Percentiles rank a stretch among this genome's conserved stretches.
Evolutionary conservation across 805 yeast genomes (phyloP).

Genomic region (Yamadazyma kitorensis): DNA sequence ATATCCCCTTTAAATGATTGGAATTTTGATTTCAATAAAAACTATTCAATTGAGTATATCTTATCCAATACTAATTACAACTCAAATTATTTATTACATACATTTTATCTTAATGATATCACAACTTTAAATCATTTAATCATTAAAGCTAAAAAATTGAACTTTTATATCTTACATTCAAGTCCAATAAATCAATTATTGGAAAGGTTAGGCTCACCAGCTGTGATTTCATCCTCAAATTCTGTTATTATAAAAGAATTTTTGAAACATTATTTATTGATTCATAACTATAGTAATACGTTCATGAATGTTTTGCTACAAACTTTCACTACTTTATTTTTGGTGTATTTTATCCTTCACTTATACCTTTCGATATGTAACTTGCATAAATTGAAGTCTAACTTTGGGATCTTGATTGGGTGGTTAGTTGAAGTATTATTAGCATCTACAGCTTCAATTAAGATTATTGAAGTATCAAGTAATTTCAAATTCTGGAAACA

Average conservation of each 20-base stretch:
- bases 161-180: constrained; percentile 22
- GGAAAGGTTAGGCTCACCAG: not conserved
- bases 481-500: constrained; percentile 22
- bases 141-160: constrained; percentile 20
- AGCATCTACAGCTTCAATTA: constrained; percentile 26
- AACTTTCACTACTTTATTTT: not conserved
- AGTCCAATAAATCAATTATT: constrained; percentile 1
- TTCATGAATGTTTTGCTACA: not conserved
- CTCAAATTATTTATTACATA: constrained; percentile 18
- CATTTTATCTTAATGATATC: constrained; percentile 25
- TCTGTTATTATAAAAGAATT: constrained; percentile 1
- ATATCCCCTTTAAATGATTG: constrained; percentile 8
- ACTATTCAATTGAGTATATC: not conserved
- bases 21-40: constrained; percentile 3
- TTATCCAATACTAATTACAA: constrained; percentile 21
- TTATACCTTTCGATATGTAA: constrained; percentile 31
- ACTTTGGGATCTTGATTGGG: constrained; percentile 32
- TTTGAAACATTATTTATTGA: constrained; percentile 5
- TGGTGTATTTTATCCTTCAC: constrained; percentile 15
- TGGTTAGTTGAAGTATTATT: constrained; percentile 30
- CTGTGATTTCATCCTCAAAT: not conserved
- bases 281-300: constrained; percentile 1
- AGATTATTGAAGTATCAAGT: constrained; percentile 17
- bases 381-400: constrained; percentile 32
- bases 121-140: constrained; percentile 27